phyloP scores from a whole-genome alignment of 306 rosid species.

The Malus orientalis region DNA sequence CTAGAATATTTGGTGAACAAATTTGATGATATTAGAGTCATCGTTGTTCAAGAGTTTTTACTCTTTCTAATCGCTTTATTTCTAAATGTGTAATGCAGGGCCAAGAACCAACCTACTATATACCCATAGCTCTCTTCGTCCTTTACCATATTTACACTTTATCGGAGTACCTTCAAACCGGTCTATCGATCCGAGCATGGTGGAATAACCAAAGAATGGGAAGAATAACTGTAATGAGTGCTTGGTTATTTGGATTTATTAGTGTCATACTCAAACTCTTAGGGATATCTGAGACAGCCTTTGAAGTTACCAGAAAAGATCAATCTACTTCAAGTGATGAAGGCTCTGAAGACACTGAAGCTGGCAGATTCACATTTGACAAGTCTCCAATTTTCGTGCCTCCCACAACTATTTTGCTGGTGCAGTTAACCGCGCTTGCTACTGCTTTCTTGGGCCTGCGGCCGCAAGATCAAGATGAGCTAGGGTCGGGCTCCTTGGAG shows the following conservation, averaged over 20 bases:
- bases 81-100: slow-evolving; percentile 6
- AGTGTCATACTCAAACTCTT: slow-evolving; percentile 27
- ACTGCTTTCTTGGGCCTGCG: slow-evolving; percentile 24
- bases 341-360: slow-evolving; percentile 8
- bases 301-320: slow-evolving; percentile 57
- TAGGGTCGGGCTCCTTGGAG: slow-evolving; percentile 45
- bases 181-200: slow-evolving; percentile 48
- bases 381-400: slow-evolving; percentile 47
- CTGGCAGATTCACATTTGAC: slow-evolving; percentile 37
- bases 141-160: slow-evolving; percentile 12
- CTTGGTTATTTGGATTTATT: slow-evolving; percentile 41
- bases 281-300: slow-evolving; percentile 33
- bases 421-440: slow-evolving; percentile 34
- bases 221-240: slow-evolving; percentile 26
- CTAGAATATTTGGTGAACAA: neutral
- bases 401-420: slow-evolving; percentile 46
- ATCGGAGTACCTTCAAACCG: slow-evolving; percentile 24
- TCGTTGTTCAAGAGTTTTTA: no score
- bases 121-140: slow-evolving; percentile 21
- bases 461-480: neutral
- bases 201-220: slow-evolving; percentile 70
- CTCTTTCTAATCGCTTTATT: neutral
- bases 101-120: slow-evolving; percentile 29
- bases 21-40: neutral
- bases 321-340: slow-evolving; percentile 4